Evolutionary conservation across 805 yeast species (phyloP), one percentile per base, ranked within the genome.

Genomic region (Wickerhamia fluorescens): DNA sequence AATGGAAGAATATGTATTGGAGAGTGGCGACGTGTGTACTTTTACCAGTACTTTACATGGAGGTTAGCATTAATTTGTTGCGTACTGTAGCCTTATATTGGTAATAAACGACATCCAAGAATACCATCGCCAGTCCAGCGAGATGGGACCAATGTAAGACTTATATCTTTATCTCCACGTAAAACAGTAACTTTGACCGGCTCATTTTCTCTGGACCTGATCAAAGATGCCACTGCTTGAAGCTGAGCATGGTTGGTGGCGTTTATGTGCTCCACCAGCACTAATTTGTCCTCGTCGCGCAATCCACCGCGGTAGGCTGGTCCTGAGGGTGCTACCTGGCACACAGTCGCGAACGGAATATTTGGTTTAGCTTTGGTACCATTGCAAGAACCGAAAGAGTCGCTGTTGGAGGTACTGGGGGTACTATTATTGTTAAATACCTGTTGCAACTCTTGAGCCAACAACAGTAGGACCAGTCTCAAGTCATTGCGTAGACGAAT

Each of bases 31-130:
- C 53, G 66, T 73, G 14, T 69, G 89, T 22, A 75, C 94, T 3
- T 89, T 89, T 47, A 89, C 96, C 2, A 82, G 94, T 23, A 92
- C 98, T 3, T 61, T 89, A 36, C 98, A 89, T 45, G 98, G 98
- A 4, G 98, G 98, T 26, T 89, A 49, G 47, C 8, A n/a, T n/a
- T n/a, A n/a, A n/a, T n/a, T n/a, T n/a, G n/a, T n/a, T n/a, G n/a
- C n/a, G n/a, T n/a, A n/a, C n/a, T n/a, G n/a, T n/a, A n/a, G n/a
- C n/a, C n/a, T n/a, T 50, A 68, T 18, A 68, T 26, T 26, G 68
- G 69, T 14, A 59, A 57, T 20, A 80, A 42, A 36, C 68, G 72
- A 51, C 87, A 81, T 2, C 89, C 89, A 19, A 81, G 51, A n/a
- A 75, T 39, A 2, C 89, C 88, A 20, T 57, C 55, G 6, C 89